These are phyloP conservation scores for Naematelia encephala DNA, from an alignment of 768 basidiomycete genomes.

Conservation along the genomic window DNA sequence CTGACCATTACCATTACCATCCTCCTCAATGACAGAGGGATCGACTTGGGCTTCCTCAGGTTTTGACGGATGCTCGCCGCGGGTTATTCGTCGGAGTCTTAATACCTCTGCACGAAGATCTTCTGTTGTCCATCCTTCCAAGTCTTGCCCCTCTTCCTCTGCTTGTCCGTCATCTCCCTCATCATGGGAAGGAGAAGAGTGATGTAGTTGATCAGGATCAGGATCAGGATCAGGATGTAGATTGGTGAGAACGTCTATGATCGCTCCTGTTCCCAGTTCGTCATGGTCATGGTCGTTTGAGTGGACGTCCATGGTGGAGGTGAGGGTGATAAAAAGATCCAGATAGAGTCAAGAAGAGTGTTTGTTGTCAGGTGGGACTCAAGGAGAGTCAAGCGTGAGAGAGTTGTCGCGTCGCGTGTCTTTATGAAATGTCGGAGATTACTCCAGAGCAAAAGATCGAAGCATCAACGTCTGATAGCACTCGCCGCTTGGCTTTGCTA, in stretches of 20 bases:
- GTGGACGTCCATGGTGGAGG: conserved; percentile 12
- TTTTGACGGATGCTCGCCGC: too few species aligned
- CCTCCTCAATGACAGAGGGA: neutral
- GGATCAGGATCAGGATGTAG: neutral
- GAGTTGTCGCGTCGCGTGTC: conserved; percentile 1
- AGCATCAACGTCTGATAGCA: neutral
- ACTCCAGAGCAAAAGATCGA: neutral
- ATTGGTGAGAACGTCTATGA: conserved; percentile 1
- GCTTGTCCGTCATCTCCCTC: neutral
- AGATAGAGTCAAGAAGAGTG: neutral
- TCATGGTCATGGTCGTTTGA: conserved; percentile 2
- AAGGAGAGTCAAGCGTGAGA: neutral
- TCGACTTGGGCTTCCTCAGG: too few species aligned
- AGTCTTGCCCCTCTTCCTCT: neutral
- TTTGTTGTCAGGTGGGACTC: conserved; percentile 2
- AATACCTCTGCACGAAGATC: conserved; percentile 12
- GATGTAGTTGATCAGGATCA: neutral
- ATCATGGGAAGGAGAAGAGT: conserved; percentile 11
- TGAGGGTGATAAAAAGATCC: conserved; percentile 5
- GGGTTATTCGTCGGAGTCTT: neutral
- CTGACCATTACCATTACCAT: neutral
- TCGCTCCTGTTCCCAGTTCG: neutral
- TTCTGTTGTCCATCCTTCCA: conserved; percentile 20
- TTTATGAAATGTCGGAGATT: neutral
- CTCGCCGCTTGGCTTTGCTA: neutral